Base-by-base conservation (phyloP, 1,284 basidiomycete genomes). In the Marasmius fiardii region DNA sequence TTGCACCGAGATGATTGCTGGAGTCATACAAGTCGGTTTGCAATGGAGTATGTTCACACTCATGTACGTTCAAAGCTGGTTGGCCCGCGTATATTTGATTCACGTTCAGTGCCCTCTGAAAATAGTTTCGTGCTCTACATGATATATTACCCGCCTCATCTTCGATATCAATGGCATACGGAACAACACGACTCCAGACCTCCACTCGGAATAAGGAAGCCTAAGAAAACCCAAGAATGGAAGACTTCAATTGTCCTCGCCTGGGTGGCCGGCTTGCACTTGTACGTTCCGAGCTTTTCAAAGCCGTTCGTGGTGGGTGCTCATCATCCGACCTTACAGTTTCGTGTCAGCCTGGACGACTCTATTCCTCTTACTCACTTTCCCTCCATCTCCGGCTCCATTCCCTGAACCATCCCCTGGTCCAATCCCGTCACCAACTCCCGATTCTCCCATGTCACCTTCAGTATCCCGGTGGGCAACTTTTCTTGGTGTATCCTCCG, bases 21-120 rank as follows among this genome's bases (percentile, higher is more conserved):
- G 94, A 4, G 79, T 98, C 37, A 68, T 93, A 1, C 95, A 97
- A 72, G 86, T 98, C 18, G 77, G 79, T 11, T 64, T 91, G 23
- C 93, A 95, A 68, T 98, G 94, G 94, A 70, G 86, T 43, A 77
- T 95, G 61, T 98, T 98, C 72, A 84, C 81, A 14, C 60, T 91
- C 57, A 86, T 98, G 95, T 95, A 61, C 59, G 90, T 79, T 1
- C 4, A n/a, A 31, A 31, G n/a, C n/a, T 20, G 20, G 31, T 12
- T 20, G 5, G 21, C 16, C 54, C 6, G n/a, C 16, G 6, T 34
- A 20, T 45, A 18, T 28, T 43, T 21, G 49, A 14, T 43, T 14
- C 20, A 11, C 53, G 26, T 12, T 47, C 1, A 1, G 52, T 45
- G 31, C 48, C 26, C 43, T 21, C 21, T 58, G 41, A 23, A 16